Percentiles rank a stretch among this genome's conserved stretches.
These are phyloP conservation scores for Zygoascus hellenicus DNA, from an alignment of 1,139 yeast species.

Conservation along the genomic window DNA sequence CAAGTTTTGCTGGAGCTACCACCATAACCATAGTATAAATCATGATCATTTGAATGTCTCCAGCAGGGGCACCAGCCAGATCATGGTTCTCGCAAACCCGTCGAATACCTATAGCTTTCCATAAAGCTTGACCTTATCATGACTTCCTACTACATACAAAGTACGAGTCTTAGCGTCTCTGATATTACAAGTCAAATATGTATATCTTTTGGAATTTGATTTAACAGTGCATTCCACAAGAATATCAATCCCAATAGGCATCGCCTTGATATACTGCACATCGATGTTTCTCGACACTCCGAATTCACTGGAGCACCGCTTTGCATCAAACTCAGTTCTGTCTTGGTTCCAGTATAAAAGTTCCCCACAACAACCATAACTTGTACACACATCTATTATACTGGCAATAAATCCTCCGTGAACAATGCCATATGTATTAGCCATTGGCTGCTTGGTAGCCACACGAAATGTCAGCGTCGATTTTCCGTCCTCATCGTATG, in stretches of 20 bases:
- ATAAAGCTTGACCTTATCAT: slow-evolving; percentile 29
- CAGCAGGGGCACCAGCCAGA: not conserved
- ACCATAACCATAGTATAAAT: too few relatives aligned
- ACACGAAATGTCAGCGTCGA: slow-evolving; percentile 19
- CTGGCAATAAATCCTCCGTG: slow-evolving; percentile 36
- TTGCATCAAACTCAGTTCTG: slow-evolving; percentile 14
- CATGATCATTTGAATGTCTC: too few relatives aligned
- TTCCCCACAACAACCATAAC: slow-evolving; percentile 26
- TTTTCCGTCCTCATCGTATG: slow-evolving; percentile 11
- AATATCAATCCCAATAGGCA: slow-evolving; percentile 25
- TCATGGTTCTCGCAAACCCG: not conserved
- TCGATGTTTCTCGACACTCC: slow-evolving; percentile 29
- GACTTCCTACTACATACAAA: slow-evolving; percentile 25
- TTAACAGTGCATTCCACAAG: slow-evolving; percentile 22
- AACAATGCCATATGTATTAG: slow-evolving; percentile 24
- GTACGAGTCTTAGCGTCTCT: slow-evolving; percentile 20
- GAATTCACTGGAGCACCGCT: slow-evolving; percentile 16
- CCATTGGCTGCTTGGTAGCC: slow-evolving; percentile 22
- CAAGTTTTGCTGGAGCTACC: too few relatives aligned
- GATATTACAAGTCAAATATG: slow-evolving; percentile 21
- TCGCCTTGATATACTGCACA: slow-evolving; percentile 29
- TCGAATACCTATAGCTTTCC: not conserved
- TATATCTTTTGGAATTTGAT: slow-evolving; percentile 26
- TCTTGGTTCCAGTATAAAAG: slow-evolving; percentile 25
- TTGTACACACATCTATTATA: slow-evolving; percentile 26